A percentile compares a stretch with the other conserved stretches of the same genome.
phyloP scores from a whole-genome alignment of 805 yeast genomes.

The Kodamaea lidongshanica region DNA sequence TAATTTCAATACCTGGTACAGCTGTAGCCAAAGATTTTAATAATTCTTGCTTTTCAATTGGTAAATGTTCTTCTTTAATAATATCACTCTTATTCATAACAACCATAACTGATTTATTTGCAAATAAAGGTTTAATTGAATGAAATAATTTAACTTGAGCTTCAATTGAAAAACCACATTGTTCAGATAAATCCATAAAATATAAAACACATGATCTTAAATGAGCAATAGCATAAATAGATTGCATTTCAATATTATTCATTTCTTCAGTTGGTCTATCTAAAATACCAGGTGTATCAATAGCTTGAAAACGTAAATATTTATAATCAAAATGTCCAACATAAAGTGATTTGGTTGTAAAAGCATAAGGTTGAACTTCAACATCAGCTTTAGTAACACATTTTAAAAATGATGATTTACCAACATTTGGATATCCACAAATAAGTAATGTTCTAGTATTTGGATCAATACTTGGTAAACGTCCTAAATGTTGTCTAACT shows the following conservation, averaged over 20 bases:
- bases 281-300: conserved; percentile 97
- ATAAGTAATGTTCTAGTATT: conserved; percentile 95
- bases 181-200: conserved; percentile 98
- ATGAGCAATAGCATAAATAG: conserved; percentile 97
- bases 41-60: conserved; percentile 64
- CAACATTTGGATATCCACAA: conserved; percentile 99
- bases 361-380: conserved; percentile 98
- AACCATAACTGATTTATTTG: conserved; percentile 92
- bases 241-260: conserved; percentile 99
- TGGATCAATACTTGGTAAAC: conserved; percentile 97
- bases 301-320: conserved; percentile 95
- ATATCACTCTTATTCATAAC: conserved; percentile 95
- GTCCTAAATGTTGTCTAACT: conserved; percentile 98
- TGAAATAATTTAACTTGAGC: conserved; percentile 97
- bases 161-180: conserved; percentile 96
- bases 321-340: conserved; percentile 99
- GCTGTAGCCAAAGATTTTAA: conserved; percentile 57
- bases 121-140: conserved; percentile 93
- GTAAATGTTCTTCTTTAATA: conserved; percentile 77
- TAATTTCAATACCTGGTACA: conserved; percentile 76
- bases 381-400: conserved; percentile 97
- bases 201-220: conserved; percentile 92
- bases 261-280: conserved; percentile 99
- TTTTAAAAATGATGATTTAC: conserved; percentile 91
- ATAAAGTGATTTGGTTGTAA: conserved; percentile 94